Percentiles rank a stretch among this genome's conserved stretches.
Evolutionary conservation across 192 early-diverging fungal genomes (phyloP).

Genomic region (Coemansia sp.): DNA sequence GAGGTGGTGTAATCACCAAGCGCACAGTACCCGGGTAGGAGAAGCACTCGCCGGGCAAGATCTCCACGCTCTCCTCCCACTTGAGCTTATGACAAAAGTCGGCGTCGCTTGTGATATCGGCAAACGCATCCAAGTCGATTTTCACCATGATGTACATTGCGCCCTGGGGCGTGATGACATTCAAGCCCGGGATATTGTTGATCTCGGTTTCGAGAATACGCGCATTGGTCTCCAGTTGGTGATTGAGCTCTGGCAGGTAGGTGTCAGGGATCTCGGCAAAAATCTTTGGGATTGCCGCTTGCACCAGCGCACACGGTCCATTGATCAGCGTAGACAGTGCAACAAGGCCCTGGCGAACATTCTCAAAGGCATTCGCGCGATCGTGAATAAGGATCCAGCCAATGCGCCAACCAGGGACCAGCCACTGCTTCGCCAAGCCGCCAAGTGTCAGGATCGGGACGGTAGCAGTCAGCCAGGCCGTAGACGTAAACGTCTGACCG

Average conservation of each 20-base stretch:
- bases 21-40: slow-evolving; percentile 76
- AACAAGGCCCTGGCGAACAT: slow-evolving; percentile 70
- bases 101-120: slow-evolving; percentile 71
- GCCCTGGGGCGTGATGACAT: slow-evolving; percentile 80
- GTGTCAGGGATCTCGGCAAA: slow-evolving; percentile 64
- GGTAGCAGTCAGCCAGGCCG: slow-evolving; percentile 69
- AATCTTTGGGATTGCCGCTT: slow-evolving; percentile 77
- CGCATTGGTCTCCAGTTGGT: slow-evolving; percentile 69
- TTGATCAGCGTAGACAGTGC: slow-evolving; percentile 75
- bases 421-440: slow-evolving; percentile 86
- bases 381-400: slow-evolving; percentile 89
- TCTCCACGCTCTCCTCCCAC: slow-evolving; percentile 80
- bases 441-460: slow-evolving; percentile 84
- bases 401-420: slow-evolving; percentile 90
- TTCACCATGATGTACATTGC: slow-evolving; percentile 93
- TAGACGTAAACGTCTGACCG: slow-evolving; percentile 59
- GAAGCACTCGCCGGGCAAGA: slow-evolving; percentile 84
- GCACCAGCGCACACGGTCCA: slow-evolving; percentile 76
- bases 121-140: slow-evolving; percentile 66
- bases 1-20: slow-evolving; percentile 78
- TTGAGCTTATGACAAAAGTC: slow-evolving; percentile 80
- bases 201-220: slow-evolving; percentile 62
- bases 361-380: slow-evolving; percentile 38
- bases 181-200: slow-evolving; percentile 65
- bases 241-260: slow-evolving; percentile 69